Base-by-base conservation (phyloP, 441 rosid species). In the Capsella rubella region DNA sequence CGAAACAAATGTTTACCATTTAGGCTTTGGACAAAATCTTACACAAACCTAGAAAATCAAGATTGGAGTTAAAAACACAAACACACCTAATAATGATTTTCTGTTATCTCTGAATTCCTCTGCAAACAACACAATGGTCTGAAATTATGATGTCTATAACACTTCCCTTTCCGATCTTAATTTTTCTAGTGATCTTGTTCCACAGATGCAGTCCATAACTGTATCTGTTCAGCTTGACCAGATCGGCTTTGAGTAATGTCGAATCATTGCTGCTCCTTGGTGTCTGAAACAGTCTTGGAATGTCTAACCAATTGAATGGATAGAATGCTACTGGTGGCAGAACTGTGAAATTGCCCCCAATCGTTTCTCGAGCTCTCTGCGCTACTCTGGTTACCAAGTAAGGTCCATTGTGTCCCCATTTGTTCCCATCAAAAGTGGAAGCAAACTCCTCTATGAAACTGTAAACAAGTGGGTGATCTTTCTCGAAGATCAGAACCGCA, bases 321-420 rank as follows among this genome's bases (percentile, higher is more conserved):
- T 87, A 87, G 12, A 89, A 87, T 0, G 84, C 87, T 67, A 18
- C 51, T 0, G 91, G 91, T 2, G 86, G 81, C 79, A 89, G 52
- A 1, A 89, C 71, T 6, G 80, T 81, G 65, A 86, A 82, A 53
- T 54, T 83, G 37, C 57, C 67, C 27, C 82, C 86, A 39, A 65
- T 56, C 5, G 69, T 75, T 29, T 65, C 83, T 51, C 79, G 71
- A 7, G 70, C 69, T 75, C 82, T 81, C 49, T 67, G 29, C 6
- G 76, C 83, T 5, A 87, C 91, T 56, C 94, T 77, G 3, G 86
- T 84, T 18, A 87, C 87, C 81, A 89, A 59, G 64, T 89, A 89
- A 0, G 94, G 94, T 0, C 91, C 94, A 60, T 89, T 87, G 49
- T 89, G 82, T n/a, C 94, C 94, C 94, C 94, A 89, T 71, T 64